Evolutionary conservation across 2,329 filamentous ascomycete genomes (phyloP), one percentile per base, ranked within the genome.

Genomic region (Cladophialophora yegresii): DNA sequence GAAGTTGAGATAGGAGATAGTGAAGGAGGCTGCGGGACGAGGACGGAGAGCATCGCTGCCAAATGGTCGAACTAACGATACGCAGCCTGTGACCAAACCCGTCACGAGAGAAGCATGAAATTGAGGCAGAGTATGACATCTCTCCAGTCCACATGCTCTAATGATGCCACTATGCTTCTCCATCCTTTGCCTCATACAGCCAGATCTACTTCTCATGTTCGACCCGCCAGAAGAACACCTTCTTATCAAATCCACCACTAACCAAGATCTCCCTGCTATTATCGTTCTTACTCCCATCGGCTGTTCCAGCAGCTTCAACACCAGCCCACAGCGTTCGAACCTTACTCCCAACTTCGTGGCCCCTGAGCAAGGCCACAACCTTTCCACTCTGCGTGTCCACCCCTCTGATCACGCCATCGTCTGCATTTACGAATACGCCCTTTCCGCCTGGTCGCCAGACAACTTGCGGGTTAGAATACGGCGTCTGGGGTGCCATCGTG

Each of bases 191-290:
- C 26, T 51, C 47, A 12, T 26, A 16, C 13, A 6, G 26, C 47
- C 13, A 51, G 22, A 33, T 33, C 51, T 54, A 54, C 20, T 32
- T n/a, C 51, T 54, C 16, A 8, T 10, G 13, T 33, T 49, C 33
- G 20, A 66, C 53, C 45, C 61, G 58, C 86, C 86, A 88, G 36
- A 87, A 73, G 66, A 88, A 79, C 65, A 88, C 74, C 66, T 76
- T 82, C 71, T 85, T 85, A 75, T 89, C 86, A 74, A 88, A 89
- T 0, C 85, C 87, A 26, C 86, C 86, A 74, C 84, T 87, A 32
- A 88, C 78, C 60, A 88, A 71, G 73, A 82, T 80, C 78, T 69
- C 68, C 69, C 40, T 67, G 69, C 43, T 67, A 67, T 59, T 56
- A 60, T 63, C 30, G 22, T 51, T 59, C 12, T n/a, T 9, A 26